These are phyloP conservation scores for Lunularia cruciata DNA, from an alignment of 225 moss, liverwort and hornwort genomes.

Conservation along the genomic window DNA sequence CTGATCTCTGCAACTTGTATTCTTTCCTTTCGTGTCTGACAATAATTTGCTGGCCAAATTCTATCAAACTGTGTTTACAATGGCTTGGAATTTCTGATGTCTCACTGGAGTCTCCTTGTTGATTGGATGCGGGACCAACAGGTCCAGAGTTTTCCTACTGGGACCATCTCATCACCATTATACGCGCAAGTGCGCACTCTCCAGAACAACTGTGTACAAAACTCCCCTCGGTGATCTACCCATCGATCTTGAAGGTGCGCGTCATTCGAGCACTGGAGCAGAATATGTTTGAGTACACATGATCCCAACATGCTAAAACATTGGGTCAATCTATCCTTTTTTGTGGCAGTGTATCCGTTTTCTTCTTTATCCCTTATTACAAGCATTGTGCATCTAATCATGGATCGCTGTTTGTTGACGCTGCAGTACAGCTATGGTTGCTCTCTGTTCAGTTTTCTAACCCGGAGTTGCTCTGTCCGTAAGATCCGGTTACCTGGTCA, in stretches of 20 bases:
- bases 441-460: background rate
- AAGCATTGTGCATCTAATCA: background rate
- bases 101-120: too few relatives aligned
- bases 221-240: conserved; percentile 90
- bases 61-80: too few relatives aligned
- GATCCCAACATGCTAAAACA: conserved; percentile 26
- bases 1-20: background rate
- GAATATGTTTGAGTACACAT: conserved; percentile 28
- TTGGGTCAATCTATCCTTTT: background rate
- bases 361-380: too few relatives aligned
- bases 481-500: background rate
- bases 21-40: background rate
- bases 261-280: conserved; percentile 33
- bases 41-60: too few relatives aligned
- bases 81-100: too few relatives aligned
- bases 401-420: background rate
- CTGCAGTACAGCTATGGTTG: conserved; percentile 37
- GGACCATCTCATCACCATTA: conserved; percentile 92
- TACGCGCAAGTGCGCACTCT: conserved; percentile 84
- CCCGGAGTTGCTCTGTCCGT: background rate
- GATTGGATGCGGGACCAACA: conserved; percentile 41
- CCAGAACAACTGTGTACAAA: conserved; percentile 72
- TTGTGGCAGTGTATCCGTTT: too few relatives aligned
- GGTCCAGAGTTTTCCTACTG: conserved; percentile 84
- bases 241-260: conserved; percentile 84